Conservation (phyloP, 257 asterid species). For the Jacaranda mimosifolia region DNA sequence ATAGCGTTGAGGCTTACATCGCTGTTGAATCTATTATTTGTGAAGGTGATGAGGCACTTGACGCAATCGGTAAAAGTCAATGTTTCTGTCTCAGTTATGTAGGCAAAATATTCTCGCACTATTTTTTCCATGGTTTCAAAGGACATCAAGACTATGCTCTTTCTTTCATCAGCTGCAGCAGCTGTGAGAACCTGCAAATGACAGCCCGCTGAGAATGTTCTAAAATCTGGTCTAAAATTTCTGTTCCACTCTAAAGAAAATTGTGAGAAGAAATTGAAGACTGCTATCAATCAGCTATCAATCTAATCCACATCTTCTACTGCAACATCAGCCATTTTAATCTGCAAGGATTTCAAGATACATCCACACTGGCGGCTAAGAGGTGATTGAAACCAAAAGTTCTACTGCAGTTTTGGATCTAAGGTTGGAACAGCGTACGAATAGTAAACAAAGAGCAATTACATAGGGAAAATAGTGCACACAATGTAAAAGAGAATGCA, state of each 20-base stretch:
- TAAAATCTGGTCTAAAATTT: background rate
- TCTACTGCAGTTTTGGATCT: background rate
- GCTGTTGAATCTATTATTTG: conserved; percentile 70
- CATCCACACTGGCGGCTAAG: background rate
- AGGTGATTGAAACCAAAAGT: background rate
- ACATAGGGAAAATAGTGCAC: background rate
- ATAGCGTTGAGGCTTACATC: conserved; percentile 79
- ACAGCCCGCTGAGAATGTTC: background rate
- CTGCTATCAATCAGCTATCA: background rate
- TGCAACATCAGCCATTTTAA: background rate
- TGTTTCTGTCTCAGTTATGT: conserved; percentile 74
- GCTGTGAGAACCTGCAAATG: conserved; percentile 66
- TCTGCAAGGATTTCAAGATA: background rate
- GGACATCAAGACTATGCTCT: conserved; percentile 69
- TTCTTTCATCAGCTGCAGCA: conserved; percentile 80
- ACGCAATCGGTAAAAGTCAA: conserved; percentile 72
- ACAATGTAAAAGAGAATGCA: background rate
- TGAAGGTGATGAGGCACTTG: conserved; percentile 73
- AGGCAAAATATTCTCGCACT: conserved; percentile 73
- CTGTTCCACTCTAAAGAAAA: background rate
- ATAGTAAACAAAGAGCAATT: background rate
- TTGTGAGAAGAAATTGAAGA: background rate
- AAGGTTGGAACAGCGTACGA: background rate
- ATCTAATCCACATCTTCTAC: background rate
- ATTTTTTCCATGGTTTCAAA: conserved; percentile 78